These are phyloP conservation scores for Osmozyma mogii DNA, from an alignment of 805 yeast genomes.

Conservation along the genomic window DNA sequence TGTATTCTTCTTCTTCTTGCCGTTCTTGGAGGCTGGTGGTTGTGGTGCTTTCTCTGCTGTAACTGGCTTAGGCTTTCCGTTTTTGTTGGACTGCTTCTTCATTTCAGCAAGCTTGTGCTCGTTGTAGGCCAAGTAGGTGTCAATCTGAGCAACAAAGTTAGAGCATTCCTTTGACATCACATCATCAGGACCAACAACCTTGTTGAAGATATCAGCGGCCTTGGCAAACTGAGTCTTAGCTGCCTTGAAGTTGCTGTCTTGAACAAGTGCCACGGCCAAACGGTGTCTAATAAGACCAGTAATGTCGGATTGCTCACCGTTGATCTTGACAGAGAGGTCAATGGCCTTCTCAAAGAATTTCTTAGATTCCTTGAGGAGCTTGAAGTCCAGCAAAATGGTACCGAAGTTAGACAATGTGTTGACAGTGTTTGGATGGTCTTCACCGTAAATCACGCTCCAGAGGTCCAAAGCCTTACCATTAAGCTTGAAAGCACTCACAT, in stretches of 20 bases:
- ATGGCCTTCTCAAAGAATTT: conserved; percentile 48
- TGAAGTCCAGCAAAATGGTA: conserved; percentile 46
- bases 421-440: conserved; percentile 62
- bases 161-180: conserved; percentile 58
- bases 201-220: conserved; percentile 51
- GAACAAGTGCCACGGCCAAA: conserved; percentile 42
- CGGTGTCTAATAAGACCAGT: conserved; percentile 65
- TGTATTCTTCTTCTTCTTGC: conserved; percentile 14
- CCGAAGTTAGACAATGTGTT: conserved; percentile 58
- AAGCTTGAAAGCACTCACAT: conserved; percentile 53
- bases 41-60: conserved; percentile 14
- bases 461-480: conserved; percentile 51
- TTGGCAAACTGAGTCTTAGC: conserved; percentile 49
- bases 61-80: conserved; percentile 12
- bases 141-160: conserved; percentile 55
- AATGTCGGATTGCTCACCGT: conserved; percentile 53
- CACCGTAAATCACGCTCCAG: conserved; percentile 53
- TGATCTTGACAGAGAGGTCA: conserved; percentile 39
- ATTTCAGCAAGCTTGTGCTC: conserved; percentile 30
- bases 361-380: conserved; percentile 40
- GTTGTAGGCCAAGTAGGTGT: conserved; percentile 38
- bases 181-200: conserved; percentile 61
- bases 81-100: conserved; percentile 16
- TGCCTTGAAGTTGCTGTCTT: conserved; percentile 41
- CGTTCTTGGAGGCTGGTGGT: conserved; percentile 3